Conservation (phyloP, 176 grass and related monocot genomes). For the Rhynchospora tenuis region DNA sequence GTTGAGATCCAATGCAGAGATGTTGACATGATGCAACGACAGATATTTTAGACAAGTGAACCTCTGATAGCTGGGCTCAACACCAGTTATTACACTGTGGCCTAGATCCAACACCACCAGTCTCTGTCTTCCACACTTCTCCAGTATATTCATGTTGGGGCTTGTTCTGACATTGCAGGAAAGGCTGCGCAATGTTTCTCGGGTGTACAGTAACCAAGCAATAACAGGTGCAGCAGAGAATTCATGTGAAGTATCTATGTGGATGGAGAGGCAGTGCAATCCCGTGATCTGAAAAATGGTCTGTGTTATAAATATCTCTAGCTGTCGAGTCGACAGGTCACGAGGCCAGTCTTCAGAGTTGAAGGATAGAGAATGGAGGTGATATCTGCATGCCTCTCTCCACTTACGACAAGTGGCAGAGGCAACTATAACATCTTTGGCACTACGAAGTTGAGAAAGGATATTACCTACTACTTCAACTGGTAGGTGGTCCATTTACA, state of each 20-base stretch:
- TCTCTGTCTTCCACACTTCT: constrained; percentile 79
- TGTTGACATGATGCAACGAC: constrained; percentile 77
- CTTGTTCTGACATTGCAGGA: constrained; percentile 82
- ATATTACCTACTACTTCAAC: constrained; percentile 95
- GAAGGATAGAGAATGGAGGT: constrained; percentile 75
- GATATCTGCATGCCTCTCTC: constrained; percentile 63
- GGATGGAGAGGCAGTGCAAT: constrained; percentile 76
- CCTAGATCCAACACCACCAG: constrained; percentile 83
- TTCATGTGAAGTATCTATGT: constrained; percentile 70
- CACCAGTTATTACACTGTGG: constrained; percentile 78
- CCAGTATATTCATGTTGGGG: constrained; percentile 80
- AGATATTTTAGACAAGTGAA: constrained; percentile 91
- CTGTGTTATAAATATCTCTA: constrained; percentile 91
- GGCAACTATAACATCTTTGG: constrained; percentile 66
- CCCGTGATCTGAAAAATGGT: constrained; percentile 90
- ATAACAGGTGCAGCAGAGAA: constrained; percentile 91
- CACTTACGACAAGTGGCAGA: constrained; percentile 81
- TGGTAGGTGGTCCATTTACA: constrained; percentile 70
- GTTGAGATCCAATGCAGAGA: constrained; percentile 82
- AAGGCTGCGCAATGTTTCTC: constrained; percentile 61
- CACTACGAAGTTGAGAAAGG: constrained; percentile 67
- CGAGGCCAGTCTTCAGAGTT: constrained; percentile 69
- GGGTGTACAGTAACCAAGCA: constrained; percentile 94
- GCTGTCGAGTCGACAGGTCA: constrained; percentile 58
- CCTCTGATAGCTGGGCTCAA: constrained; percentile 93